Evolutionary conservation across 495 filamentous ascomycete genomes (phyloP).

Genomic region (Darksidea phi): DNA sequence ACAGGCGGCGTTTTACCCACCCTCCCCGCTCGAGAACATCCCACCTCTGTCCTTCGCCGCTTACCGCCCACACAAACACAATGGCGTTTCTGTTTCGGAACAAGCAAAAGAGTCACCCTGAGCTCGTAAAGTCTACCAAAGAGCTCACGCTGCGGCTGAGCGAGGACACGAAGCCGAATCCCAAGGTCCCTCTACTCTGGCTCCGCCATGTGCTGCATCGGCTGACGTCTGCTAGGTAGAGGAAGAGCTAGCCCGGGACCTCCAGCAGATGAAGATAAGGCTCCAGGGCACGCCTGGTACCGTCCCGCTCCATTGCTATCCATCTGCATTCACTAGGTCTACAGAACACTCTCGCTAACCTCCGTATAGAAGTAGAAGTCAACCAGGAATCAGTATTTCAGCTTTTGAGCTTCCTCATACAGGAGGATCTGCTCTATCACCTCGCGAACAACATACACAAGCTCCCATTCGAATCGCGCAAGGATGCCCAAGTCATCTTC

Average conservation of each 20-base stretch:
- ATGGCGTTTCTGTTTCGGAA: conserved; percentile 94
- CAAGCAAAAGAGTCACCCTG: conserved; percentile 55
- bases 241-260: conserved; percentile 45
- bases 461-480: conserved; percentile 90
- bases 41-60: conserved; percentile 2
- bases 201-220: background rate
- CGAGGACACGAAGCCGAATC: conserved; percentile 39
- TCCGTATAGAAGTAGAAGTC: conserved; percentile 68
- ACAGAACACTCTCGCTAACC: conserved; percentile 17
- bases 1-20: conserved; percentile 12
- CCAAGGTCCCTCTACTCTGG: conserved; percentile 36
- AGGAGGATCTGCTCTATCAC: conserved; percentile 82
- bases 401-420: conserved; percentile 73
- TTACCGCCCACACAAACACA: conserved; percentile 8
- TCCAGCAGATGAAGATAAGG: conserved; percentile 46
- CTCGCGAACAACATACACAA: conserved; percentile 75
- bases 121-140: conserved; percentile 58
- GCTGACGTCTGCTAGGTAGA: conserved; percentile 35
- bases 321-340: background rate
- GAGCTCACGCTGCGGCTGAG: conserved; percentile 53
- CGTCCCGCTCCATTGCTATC: background rate
- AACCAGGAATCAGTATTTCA: conserved; percentile 81
- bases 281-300: conserved; percentile 46
- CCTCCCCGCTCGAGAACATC: conserved; percentile 3
- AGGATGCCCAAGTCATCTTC: conserved; percentile 87